Evolutionary conservation across 257 asterid genomes (phyloP).

Genomic region (Nicotiana undulata): DNA sequence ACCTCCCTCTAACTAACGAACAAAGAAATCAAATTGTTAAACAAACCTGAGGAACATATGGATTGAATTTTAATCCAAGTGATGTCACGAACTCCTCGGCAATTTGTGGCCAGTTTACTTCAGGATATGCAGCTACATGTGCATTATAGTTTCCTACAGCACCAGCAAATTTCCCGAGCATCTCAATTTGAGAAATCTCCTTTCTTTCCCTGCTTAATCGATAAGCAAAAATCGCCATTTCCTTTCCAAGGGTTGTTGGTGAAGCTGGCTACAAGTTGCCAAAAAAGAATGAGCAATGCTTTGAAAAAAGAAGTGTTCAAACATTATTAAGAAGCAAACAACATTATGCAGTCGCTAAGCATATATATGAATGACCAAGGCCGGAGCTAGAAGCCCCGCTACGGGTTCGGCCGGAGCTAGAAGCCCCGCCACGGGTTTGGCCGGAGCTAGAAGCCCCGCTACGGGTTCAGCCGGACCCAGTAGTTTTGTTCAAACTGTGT

Average conservation of each 20-base stretch:
- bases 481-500: no score
- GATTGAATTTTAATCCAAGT: constrained; percentile 40
- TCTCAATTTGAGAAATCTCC: constrained; percentile 25
- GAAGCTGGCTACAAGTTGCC: constrained; percentile 41
- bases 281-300: neutral
- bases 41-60: constrained; percentile 43
- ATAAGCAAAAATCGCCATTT: constrained; percentile 42
- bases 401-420: no score
- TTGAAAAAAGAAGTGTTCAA: neutral
- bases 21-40: neutral
- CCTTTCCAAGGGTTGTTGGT: constrained; percentile 52
- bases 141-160: constrained; percentile 57
- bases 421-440: no score
- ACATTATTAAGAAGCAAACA: neutral
- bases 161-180: constrained; percentile 48
- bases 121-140: constrained; percentile 42
- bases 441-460: no score
- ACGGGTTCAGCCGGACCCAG: no score
- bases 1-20: neutral
- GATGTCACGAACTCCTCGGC: constrained; percentile 39
- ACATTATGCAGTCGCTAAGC: neutral
- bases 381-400: no score
- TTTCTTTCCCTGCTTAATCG: constrained; percentile 28
- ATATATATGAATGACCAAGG: neutral
- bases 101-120: constrained; percentile 35